phyloP scores from a whole-genome alignment of 2,329 filamentous ascomycete species.

The Thielaviopsis punctulata region DNA sequence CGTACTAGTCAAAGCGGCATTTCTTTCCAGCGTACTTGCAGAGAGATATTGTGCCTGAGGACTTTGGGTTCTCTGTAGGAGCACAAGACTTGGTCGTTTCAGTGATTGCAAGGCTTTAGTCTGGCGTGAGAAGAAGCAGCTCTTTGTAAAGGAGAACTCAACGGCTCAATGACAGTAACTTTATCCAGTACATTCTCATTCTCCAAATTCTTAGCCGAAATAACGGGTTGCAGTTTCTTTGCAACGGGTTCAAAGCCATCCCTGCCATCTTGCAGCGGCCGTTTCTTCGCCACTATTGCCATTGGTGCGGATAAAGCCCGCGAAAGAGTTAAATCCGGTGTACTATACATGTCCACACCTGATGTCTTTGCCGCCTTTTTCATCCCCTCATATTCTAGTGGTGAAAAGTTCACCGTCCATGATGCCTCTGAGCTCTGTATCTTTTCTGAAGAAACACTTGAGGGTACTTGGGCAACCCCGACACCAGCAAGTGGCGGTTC shows the following conservation, averaged over 20 bases:
- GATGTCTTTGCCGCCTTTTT: neutral
- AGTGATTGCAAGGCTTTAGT: no score
- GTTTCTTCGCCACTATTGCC: neutral
- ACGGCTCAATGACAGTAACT: neutral
- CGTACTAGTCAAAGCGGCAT: conserved; percentile 23
- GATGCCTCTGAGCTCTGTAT: conserved; percentile 18
- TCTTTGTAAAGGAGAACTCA: neutral
- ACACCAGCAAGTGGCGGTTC: conserved; percentile 24
- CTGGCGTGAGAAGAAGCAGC: no score
- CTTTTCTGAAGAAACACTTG: conserved; percentile 41
- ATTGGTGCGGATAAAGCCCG: neutral
- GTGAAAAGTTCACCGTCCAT: neutral
- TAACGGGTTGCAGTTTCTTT: neutral
- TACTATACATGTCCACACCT: neutral
- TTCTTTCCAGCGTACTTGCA: conserved; percentile 20
- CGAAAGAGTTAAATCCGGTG: neutral
- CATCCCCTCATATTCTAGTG: neutral
- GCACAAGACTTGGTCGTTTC: no score
- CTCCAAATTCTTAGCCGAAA: neutral
- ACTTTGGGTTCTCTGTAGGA: no score
- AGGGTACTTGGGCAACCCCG: conserved; percentile 35
- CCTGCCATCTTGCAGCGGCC: neutral
- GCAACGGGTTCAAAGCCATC: neutral
- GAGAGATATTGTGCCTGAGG: neutral
- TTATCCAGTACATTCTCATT: neutral